Base-by-base conservation (phyloP, 768 basidiomycete species). In the Boletus tylopilopsis region DNA sequence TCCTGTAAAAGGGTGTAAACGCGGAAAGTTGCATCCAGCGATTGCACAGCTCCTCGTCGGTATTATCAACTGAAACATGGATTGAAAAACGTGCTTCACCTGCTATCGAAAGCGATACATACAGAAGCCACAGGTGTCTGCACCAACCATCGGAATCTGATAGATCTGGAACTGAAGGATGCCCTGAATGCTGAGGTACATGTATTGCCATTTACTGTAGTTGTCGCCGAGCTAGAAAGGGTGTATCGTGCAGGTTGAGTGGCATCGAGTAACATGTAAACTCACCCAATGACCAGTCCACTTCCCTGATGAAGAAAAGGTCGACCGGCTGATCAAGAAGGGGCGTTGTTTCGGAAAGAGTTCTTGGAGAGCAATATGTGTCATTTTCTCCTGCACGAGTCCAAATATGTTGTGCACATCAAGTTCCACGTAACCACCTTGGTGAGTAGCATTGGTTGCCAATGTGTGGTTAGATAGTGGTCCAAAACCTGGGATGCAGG, bases 141-240 rank as follows among this genome's bases (percentile, higher is more conserved):
- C 84, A 12, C 88, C 89, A 16, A 89, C 87, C 68, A 89, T 84
- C 0, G 87, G 87, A 45, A 87, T 82, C 56, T 85, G 82, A 75
- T 84, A 89, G 23, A 90, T 67, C 67, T 88, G 85, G 76, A 90
- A 90, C 66, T 89, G 86, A 21, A 90, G 74, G 13, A 87, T 72
- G n/a, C 86, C 86, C 67, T 87, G 79, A 42, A 90, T 83, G 50
- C 73, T 84, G 54, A 76, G 73, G 49, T 76, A 71, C 73, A 90
- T 76, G 67, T 84, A 86, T 40, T 77, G 67, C 85, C 87, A 90
- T 49, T 76, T 75, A 59, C 82, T 83, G 60, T 72, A 80, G 61
- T 88, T 88, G 64, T 90, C 87, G 2, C 87, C 86, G 30, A 88
- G 75, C 81, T 82, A 5, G 18, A 18, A 13, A 12, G 1, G 8